Conservation (phyloP, 345 rosid genomes). For the Luvunga scandens region DNA sequence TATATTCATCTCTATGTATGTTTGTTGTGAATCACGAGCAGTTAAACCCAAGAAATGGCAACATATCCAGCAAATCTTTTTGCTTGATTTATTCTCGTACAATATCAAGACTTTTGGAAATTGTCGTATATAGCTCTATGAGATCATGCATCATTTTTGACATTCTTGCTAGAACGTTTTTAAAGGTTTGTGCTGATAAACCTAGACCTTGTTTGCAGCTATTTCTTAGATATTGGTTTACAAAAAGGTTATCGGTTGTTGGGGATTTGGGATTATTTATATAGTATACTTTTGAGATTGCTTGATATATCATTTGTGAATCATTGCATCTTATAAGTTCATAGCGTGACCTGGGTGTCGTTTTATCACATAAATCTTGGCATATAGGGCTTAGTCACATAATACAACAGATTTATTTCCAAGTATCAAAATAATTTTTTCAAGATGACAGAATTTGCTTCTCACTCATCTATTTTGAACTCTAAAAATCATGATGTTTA, state of each 20-base stretch:
- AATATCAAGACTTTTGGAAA: not conserved
- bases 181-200: not conserved
- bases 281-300: not conserved
- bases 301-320: too few species aligned
- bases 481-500: too few species aligned
- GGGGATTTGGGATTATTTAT: not conserved
- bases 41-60: not conserved
- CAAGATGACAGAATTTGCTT: too few species aligned
- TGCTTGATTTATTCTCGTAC: not conserved
- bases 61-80: not conserved
- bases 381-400: too few species aligned
- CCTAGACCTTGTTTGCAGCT: not conserved
- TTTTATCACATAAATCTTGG: too few species aligned
- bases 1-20: not conserved
- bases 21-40: not conserved
- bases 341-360: too few species aligned
- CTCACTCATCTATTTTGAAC: too few species aligned
- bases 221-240: not conserved
- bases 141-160: not conserved
- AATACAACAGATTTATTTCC: too few species aligned
- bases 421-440: too few species aligned
- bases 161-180: not conserved
- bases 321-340: too few species aligned
- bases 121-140: not conserved
- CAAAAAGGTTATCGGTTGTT: not conserved